phyloP scores from a whole-genome alignment of 257 asterid genomes.

The Haberlea rhodopensis region DNA sequence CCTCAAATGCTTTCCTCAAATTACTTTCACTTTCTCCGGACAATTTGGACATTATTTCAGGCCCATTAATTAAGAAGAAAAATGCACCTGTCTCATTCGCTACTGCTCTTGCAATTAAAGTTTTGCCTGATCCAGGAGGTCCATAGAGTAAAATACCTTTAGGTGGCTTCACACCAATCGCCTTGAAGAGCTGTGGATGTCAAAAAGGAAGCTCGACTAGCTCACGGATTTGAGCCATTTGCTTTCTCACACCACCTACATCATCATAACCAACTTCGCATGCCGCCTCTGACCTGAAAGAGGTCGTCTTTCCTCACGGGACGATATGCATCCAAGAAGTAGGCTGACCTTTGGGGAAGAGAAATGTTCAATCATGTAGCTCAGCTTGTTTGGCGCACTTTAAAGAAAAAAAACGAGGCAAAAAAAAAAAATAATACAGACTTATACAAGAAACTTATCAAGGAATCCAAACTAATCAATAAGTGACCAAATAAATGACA shows the following conservation, averaged over 20 bases:
- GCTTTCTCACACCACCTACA: slow-evolving; percentile 52
- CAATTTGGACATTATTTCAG: slow-evolving; percentile 47
- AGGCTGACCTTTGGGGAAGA: slow-evolving; percentile 28
- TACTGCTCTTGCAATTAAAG: slow-evolving; percentile 48
- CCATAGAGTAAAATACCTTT: slow-evolving; percentile 50
- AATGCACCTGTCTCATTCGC: slow-evolving; percentile 53
- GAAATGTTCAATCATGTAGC: not conserved
- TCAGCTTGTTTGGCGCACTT: not conserved
- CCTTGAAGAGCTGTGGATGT: slow-evolving; percentile 47
- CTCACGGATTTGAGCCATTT: slow-evolving; percentile 55
- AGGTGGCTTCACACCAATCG: slow-evolving; percentile 52
- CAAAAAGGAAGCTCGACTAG: slow-evolving; percentile 48
- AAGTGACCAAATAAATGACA: not conserved
- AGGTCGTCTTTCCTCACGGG: slow-evolving; percentile 45
- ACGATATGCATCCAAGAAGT: slow-evolving; percentile 49
- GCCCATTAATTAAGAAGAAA: slow-evolving; percentile 46
- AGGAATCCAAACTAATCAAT: not conserved
- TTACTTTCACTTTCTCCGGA: slow-evolving; percentile 53
- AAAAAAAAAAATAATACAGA: not conserved
- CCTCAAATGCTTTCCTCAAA: slow-evolving; percentile 52
- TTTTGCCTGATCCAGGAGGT: slow-evolving; percentile 53
- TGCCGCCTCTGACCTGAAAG: slow-evolving; percentile 46
- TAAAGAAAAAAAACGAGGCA: not conserved
- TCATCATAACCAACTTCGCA: slow-evolving; percentile 50
- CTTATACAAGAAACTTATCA: not conserved